Evolutionary conservation across 768 basidiomycete genomes (phyloP), one percentile per base, ranked within the genome.

Genomic region (Leccinellum rugosiceps): DNA sequence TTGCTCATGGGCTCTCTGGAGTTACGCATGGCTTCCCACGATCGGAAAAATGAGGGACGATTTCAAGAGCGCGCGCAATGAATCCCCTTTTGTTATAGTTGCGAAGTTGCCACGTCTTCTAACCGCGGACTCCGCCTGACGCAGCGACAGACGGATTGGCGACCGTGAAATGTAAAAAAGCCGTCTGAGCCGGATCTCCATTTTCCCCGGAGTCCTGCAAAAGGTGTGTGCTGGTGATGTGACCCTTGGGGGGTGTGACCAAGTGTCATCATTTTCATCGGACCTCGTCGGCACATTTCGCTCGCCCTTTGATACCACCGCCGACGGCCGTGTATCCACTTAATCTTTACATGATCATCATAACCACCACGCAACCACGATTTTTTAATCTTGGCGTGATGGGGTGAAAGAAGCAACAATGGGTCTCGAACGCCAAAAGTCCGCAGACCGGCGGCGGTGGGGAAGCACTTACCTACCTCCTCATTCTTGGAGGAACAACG

Each of bases 371-470:
- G 55, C 52, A 4, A 41, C 57, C 63, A 53, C 50, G 11, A 54
- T 50, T 52, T 65, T 62, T 69, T 69, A 62, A 67, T 70, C 34
- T 58, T 57, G 30, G 44, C n/a, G 19, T 52, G 60, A 58, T 41
- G 47, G 44, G 35, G 52, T 46, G 49, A 47, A 56, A 56, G 52
- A 57, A 57, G 48, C 55, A 43, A 4, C 8, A 43, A 44, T 6
- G n/a, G 61, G 61, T 57, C 67, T 60, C 54, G 54, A 59, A 51
- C 55, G 17, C 32, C 57, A n/a, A 30, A 26, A 28, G 14, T 26
- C 17, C 25, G n/a, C 28, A 41, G 28, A 56, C 52, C n/a, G 47
- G 52, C n/a, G 44, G 57, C 45, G 50, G 53, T 63, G 43, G 50
- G 58, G 49, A 21, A 26, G 44, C 26, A 32, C 28, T 6, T 4